phyloP scores from a whole-genome alignment of 2,329 filamentous ascomycete genomes.

The Chaetomium sp. region DNA sequence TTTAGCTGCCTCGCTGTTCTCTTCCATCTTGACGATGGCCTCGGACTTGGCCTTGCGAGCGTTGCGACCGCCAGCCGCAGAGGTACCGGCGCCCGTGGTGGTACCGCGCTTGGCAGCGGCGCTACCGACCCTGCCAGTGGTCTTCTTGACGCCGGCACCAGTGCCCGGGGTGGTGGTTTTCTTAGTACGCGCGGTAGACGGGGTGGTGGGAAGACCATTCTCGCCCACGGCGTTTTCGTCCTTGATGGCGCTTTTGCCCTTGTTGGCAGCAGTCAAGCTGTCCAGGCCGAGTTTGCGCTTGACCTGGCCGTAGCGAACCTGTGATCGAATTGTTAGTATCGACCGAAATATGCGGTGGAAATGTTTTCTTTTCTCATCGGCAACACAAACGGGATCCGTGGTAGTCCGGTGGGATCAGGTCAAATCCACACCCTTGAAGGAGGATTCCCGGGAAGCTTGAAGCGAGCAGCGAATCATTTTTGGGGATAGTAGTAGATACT shows the following conservation, averaged over 20 bases:
- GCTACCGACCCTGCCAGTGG: background rate
- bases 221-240: background rate
- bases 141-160: conserved; percentile 17
- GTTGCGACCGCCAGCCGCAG: too few relatives aligned
- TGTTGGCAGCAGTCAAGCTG: conserved; percentile 12
- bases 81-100: too few relatives aligned
- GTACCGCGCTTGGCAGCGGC: background rate
- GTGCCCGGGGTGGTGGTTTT: conserved; percentile 4
- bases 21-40: conserved; percentile 11
- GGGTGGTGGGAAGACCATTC: background rate
- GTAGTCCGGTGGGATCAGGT: too few relatives aligned
- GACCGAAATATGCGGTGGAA: too few relatives aligned
- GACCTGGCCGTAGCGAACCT: conserved; percentile 45
- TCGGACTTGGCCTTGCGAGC: conserved; percentile 16
- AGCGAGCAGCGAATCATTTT: background rate
- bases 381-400: too few relatives aligned
- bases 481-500: background rate
- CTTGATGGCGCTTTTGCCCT: background rate
- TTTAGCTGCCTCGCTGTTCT: background rate
- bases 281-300: conserved; percentile 40
- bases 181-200: background rate
- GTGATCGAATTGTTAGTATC: background rate
- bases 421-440: too few relatives aligned
- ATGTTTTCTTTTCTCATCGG: background rate
- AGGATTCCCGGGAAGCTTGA: background rate